These are phyloP conservation scores for Trichoderma hamatum DNA, from an alignment of 2,329 filamentous ascomycete genomes.

Conservation along the genomic window DNA sequence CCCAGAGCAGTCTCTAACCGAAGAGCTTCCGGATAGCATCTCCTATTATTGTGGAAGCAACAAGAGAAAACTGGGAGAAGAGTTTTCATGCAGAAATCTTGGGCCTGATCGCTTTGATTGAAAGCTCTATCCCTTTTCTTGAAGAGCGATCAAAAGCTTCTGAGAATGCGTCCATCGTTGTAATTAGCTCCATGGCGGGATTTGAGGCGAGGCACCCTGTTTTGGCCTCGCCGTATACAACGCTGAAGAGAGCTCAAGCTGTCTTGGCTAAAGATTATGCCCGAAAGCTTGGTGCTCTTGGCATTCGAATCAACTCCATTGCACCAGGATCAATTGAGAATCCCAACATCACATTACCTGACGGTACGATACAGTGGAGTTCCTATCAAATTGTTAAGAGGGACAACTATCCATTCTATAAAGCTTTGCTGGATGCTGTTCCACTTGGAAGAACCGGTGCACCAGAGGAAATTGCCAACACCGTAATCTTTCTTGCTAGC, in stretches of 20 bases:
- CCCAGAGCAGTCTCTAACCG: neutral
- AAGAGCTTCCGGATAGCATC: slow-evolving; percentile 23
- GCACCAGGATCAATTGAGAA: slow-evolving; percentile 32
- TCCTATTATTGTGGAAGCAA: slow-evolving; percentile 24
- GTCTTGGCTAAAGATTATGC: slow-evolving; percentile 34
- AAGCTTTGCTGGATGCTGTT: slow-evolving; percentile 25
- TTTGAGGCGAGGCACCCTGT: slow-evolving; percentile 29
- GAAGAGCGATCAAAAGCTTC: slow-evolving; percentile 25
- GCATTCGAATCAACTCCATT: slow-evolving; percentile 34
- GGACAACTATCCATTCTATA: slow-evolving; percentile 24
- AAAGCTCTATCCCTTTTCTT: slow-evolving; percentile 30
- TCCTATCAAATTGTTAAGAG: slow-evolving; percentile 25
- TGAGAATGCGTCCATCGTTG: slow-evolving; percentile 33
- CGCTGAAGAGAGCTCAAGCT: slow-evolving; percentile 34
- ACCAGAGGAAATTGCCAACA: slow-evolving; percentile 33
- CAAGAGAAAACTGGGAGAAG: slow-evolving; percentile 31
- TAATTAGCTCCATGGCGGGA: slow-evolving; percentile 35
- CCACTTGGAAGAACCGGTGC: slow-evolving; percentile 29
- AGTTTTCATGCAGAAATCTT: slow-evolving; percentile 35
- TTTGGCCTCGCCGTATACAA: slow-evolving; percentile 30
- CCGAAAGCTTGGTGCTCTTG: slow-evolving; percentile 30
- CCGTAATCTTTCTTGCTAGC: slow-evolving; percentile 34
- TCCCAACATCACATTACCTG: slow-evolving; percentile 25
- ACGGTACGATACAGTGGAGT: slow-evolving; percentile 33
- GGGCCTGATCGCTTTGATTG: slow-evolving; percentile 33